These are phyloP conservation scores for Rhizophora mangle DNA, from an alignment of 345 rosid genomes.

Conservation along the genomic window DNA sequence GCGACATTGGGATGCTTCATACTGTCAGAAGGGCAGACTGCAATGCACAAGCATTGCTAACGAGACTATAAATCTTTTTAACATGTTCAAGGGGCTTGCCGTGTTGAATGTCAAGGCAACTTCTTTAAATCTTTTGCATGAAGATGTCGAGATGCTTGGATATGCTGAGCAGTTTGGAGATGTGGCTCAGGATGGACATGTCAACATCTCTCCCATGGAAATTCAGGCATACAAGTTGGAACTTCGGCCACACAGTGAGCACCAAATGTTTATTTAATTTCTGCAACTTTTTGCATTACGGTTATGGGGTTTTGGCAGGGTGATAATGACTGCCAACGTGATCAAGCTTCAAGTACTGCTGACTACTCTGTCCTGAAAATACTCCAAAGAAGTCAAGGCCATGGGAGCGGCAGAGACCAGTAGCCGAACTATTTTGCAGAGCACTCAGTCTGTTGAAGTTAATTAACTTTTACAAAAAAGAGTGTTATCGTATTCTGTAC, in stretches of 20 bases:
- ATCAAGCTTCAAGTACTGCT: too few relatives aligned
- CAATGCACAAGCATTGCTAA: slow-evolving; percentile 59
- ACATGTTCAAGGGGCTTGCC: slow-evolving; percentile 67
- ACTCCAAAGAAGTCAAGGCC: too few relatives aligned
- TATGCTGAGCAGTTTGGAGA: slow-evolving; percentile 57
- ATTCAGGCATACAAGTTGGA: slow-evolving; percentile 91
- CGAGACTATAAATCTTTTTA: slow-evolving; percentile 63
- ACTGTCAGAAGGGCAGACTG: slow-evolving; percentile 54
- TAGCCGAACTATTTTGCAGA: too few relatives aligned
- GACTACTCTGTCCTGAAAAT: too few relatives aligned
- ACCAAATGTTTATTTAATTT: not conserved
- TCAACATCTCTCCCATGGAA: slow-evolving; percentile 83
- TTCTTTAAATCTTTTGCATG: slow-evolving; percentile 87
- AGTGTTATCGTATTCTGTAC: too few relatives aligned
- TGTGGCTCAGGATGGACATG: slow-evolving; percentile 56
- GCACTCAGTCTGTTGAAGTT: too few relatives aligned
- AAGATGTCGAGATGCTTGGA: slow-evolving; percentile 69
- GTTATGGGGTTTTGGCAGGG: not conserved
- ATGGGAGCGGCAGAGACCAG: too few relatives aligned
- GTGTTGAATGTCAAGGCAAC: slow-evolving; percentile 63
- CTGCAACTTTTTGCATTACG: slow-evolving; percentile 1
- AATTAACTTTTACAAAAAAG: too few relatives aligned
- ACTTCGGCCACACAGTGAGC: slow-evolving; percentile 46
- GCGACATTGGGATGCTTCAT: slow-evolving; percentile 72
- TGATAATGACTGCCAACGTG: too few relatives aligned